Percentiles rank a stretch among this genome's conserved stretches.
phyloP scores from a whole-genome alignment of 768 basidiomycete species.

The Rhizopogon roseolus region DNA sequence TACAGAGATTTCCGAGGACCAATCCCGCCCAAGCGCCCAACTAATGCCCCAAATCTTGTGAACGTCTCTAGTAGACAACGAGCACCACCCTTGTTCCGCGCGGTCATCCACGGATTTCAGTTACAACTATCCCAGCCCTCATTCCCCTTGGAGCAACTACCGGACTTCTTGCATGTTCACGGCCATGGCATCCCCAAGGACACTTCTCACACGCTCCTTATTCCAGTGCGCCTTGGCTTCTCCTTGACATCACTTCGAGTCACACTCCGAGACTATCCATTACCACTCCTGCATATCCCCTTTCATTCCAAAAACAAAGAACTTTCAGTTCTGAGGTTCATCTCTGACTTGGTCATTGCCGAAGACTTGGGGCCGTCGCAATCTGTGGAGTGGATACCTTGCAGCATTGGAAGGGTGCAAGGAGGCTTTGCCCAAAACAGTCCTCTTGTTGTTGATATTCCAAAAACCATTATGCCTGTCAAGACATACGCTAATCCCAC shows the following conservation, averaged over 20 bases:
- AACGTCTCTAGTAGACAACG: constrained; percentile 27
- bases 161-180: constrained; percentile 61
- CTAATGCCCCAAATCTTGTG: constrained; percentile 41
- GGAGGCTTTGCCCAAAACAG: constrained; percentile 46
- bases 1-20: constrained; percentile 41
- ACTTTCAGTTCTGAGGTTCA: constrained; percentile 53
- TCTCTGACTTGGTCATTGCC: constrained; percentile 76
- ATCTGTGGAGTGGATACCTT: constrained; percentile 71
- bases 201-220: constrained; percentile 70
- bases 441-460: constrained; percentile 58
- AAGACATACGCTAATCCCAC: constrained; percentile 84
- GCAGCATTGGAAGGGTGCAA: constrained; percentile 54
- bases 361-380: constrained; percentile 75
- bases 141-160: constrained; percentile 48
- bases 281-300: constrained; percentile 78
- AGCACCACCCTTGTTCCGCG: constrained; percentile 67
- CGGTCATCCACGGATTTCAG: constrained; percentile 52
- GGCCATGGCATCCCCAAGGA: constrained; percentile 66
- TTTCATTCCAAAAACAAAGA: constrained; percentile 29
- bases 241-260: constrained; percentile 55
- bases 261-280: constrained; percentile 81
- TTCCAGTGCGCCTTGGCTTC: constrained; percentile 79
- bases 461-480: constrained; percentile 93
- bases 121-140: constrained; percentile 56
- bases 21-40: constrained; percentile 22